phyloP scores from a whole-genome alignment of 805 yeast species.

The Diddensiella caesifluorescens region DNA sequence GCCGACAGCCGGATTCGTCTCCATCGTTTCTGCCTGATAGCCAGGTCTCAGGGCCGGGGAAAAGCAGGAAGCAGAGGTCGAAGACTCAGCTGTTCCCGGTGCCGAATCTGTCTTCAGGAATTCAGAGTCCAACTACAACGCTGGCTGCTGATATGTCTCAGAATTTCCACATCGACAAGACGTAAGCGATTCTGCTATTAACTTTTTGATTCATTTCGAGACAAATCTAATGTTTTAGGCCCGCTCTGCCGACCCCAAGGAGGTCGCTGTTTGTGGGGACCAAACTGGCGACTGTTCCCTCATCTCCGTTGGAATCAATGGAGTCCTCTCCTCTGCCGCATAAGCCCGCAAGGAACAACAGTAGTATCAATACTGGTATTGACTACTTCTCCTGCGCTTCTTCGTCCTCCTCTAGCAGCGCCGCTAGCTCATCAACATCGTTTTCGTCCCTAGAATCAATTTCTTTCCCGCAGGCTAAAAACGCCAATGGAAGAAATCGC shows the following conservation, averaged over 20 bases:
- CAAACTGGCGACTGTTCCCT: conserved; percentile 6
- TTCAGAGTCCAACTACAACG: conserved; percentile 26
- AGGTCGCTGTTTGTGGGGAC: conserved; percentile 24
- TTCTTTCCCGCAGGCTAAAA: neutral
- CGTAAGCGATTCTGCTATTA: conserved; percentile 10
- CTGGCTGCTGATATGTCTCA: conserved; percentile 35
- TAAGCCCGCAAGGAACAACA: conserved; percentile 7
- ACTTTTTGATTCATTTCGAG: neutral
- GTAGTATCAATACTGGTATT: neutral
- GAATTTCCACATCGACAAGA: conserved; percentile 33
- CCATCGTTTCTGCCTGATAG: conserved; percentile 19
- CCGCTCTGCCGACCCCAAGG: conserved; percentile 32
- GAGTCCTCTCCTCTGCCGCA: conserved; percentile 15
- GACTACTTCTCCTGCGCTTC: neutral
- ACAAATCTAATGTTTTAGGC: conserved; percentile 16
- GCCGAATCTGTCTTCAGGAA: conserved; percentile 14
- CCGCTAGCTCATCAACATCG: conserved; percentile 4
- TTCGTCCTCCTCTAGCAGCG: conserved; percentile 2
- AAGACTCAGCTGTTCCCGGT: conserved; percentile 14
- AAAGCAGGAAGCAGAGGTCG: conserved; percentile 10
- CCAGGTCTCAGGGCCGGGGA: conserved; percentile 16
- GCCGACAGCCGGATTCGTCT: conserved; percentile 14
- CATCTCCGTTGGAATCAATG: conserved; percentile 8
- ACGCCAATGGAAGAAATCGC: conserved; percentile 6
- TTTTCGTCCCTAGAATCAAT: conserved; percentile 6